Base-by-base conservation (phyloP, 2,329 filamentous ascomycete species). In the Albophoma yamanashiensis region DNA sequence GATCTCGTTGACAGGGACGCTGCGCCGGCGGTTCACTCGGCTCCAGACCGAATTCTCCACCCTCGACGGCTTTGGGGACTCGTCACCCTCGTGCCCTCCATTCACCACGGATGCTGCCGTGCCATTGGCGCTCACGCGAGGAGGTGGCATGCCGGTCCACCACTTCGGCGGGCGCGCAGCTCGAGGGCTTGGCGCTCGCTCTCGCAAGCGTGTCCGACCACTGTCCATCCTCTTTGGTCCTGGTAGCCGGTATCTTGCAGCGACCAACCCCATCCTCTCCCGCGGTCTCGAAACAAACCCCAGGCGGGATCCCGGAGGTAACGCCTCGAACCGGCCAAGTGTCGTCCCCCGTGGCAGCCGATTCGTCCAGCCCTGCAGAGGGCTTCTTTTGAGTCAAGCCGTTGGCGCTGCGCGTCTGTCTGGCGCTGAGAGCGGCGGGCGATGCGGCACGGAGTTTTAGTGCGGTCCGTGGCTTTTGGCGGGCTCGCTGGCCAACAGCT, bases 1-100 rank as follows among this genome's bases (percentile, higher is more conserved):
- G 66, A 71, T 69, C 62, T 62, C 45, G 55, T 42, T 52, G 42
- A 60, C 59, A 61, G 56, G 60, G 58, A 42, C 42, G 57, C 39
- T 59, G 61, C 61, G 59, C 63, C 67, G 70, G 72, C 71, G 69
- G 68, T 70, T 73, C 67, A 68, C 66, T 74, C 74, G 74, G 74
- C 71, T 74, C 67, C 65, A 72, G 68, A 67, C 71, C 69, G 68
- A 73, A 63, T 57, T 61, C 66, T 64, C 69, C 71, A 72, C 70
- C 64, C 40, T 53, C 40, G 12, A 39, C 42, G 27, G 55, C 52
- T 25, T 42, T 40, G 38, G 45, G 31, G 67, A 70, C 65, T 71
- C 70, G 67, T 72, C 69, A 71, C 68, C 59, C 66, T 65, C 64
- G 64, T 67, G 64, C 65, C 65, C 66, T 66, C 63, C 50, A 9